Conservation (phyloP, 78 protist genomes). For the Polysphondylium violaceum region DNA sequence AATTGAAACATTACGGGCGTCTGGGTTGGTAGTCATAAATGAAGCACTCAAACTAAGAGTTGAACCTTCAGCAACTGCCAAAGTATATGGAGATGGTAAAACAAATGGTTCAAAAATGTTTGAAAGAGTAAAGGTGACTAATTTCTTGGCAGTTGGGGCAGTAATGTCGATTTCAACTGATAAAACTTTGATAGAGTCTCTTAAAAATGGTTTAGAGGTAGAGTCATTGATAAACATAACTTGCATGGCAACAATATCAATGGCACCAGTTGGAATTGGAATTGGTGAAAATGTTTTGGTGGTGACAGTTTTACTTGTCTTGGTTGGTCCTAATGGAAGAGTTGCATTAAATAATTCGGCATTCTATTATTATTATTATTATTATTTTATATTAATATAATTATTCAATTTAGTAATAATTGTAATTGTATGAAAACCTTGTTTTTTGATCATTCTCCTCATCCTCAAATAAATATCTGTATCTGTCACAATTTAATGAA, state of each 20-base stretch:
- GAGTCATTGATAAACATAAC: constrained; percentile 51
- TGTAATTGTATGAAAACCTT: too few species aligned
- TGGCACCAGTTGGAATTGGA: constrained; percentile 38
- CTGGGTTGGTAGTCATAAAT: neutral
- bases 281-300: neutral
- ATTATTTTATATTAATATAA: neutral
- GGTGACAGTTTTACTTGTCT: neutral
- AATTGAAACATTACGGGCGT: constrained; percentile 5
- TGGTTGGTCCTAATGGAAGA: constrained; percentile 14
- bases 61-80: neutral
- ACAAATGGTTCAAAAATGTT: constrained; percentile 45
- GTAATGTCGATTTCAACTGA: constrained; percentile 26
- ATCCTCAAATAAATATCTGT: too few species aligned
- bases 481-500: too few species aligned
- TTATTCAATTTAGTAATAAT: too few species aligned
- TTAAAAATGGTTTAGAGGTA: neutral
- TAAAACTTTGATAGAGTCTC: constrained; percentile 9
- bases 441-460: too few species aligned
- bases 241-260: constrained; percentile 45
- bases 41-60: neutral
- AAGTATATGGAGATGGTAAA: constrained; percentile 61
- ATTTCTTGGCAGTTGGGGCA: constrained; percentile 5
- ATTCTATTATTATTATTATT: neutral
- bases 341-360: neutral
- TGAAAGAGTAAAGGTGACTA: constrained; percentile 58